Percentiles rank a stretch among this genome's conserved stretches.
These are phyloP conservation scores for Purshia tridentata DNA, from an alignment of 306 rosid genomes.

Conservation along the genomic window DNA sequence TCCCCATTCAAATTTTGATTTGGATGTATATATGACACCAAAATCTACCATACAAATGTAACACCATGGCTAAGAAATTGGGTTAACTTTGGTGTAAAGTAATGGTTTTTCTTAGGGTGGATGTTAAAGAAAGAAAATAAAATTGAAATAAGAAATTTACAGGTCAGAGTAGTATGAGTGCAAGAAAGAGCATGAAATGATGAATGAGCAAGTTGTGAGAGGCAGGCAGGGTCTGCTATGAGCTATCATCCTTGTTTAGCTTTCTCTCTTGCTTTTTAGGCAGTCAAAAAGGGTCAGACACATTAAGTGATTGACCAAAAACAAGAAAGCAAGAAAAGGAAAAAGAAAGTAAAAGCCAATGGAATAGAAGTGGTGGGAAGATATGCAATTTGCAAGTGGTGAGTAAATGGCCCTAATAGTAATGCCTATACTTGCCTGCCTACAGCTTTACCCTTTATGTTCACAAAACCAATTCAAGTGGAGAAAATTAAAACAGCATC, in stretches of 20 bases:
- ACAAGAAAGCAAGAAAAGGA: not conserved
- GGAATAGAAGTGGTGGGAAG: constrained; percentile 7
- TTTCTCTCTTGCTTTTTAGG: constrained; percentile 29
- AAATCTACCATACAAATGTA: not conserved
- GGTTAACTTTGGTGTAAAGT: constrained; percentile 34
- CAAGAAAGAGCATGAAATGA: not conserved
- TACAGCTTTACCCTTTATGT: not conserved
- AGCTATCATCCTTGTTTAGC: not conserved
- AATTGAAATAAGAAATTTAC: constrained; percentile 16
- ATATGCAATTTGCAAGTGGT: constrained; percentile 34
- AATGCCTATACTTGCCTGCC: not conserved
- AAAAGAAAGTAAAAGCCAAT: not conserved
- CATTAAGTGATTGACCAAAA: constrained; percentile 26
- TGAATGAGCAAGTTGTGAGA: not conserved
- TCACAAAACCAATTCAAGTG: constrained; percentile 11
- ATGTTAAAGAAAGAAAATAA: constrained; percentile 11
- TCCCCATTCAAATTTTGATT: not conserved
- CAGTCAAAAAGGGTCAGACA: constrained; percentile 32
- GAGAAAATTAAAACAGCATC: constrained; percentile 12
- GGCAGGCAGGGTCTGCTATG: not conserved
- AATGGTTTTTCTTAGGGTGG: constrained; percentile 1
- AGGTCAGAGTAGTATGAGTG: not conserved
- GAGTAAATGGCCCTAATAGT: constrained; percentile 1
- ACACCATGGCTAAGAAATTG: constrained; percentile 14
- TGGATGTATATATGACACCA: constrained; percentile 10